Conservation (phyloP, 2,329 filamentous ascomycete species). For the Myriangium duriaei region DNA sequence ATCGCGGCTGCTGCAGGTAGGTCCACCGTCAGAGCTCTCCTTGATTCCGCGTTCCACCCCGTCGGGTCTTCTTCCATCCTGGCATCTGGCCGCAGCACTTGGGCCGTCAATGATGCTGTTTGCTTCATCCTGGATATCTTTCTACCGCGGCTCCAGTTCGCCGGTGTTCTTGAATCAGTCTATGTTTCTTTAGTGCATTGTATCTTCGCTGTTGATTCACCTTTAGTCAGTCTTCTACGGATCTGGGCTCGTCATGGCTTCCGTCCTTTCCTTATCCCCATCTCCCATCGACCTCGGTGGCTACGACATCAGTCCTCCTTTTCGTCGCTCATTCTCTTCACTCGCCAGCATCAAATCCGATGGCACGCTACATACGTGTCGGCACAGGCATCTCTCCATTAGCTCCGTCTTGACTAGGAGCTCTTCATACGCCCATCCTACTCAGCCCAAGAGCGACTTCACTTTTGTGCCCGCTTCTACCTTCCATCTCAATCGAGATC, state of each 20-base stretch:
- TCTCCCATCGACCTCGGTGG: constrained; percentile 3
- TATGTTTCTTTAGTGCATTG: constrained; percentile 6
- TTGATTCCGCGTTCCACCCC: no score
- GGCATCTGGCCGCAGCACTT: not conserved
- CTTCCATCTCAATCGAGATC: not conserved
- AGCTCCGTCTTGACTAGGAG: constrained; percentile 9
- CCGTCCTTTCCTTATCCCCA: constrained; percentile 13
- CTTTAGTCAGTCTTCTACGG: constrained; percentile 6
- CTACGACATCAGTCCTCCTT: constrained; percentile 7
- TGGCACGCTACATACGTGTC: constrained; percentile 3
- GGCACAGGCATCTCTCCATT: constrained; percentile 8
- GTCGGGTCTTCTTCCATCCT: not conserved
- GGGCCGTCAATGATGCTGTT: not conserved
- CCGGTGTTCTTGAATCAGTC: not conserved
- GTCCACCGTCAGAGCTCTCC: no score
- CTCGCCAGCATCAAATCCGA: constrained; percentile 4
- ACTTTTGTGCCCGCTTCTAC: not conserved
- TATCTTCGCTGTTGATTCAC: constrained; percentile 3
- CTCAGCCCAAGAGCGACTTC: not conserved
- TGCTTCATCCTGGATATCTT: not conserved
- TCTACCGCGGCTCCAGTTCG: not conserved
- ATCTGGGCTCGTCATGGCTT: constrained; percentile 11
- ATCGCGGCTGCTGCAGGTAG: no score
- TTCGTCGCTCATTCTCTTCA: constrained; percentile 9
- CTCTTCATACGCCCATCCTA: constrained; percentile 1